These are phyloP conservation scores for Ophiocordyceps camponoti-floridani DNA, from an alignment of 2,329 filamentous ascomycete species.

Conservation along the genomic window DNA sequence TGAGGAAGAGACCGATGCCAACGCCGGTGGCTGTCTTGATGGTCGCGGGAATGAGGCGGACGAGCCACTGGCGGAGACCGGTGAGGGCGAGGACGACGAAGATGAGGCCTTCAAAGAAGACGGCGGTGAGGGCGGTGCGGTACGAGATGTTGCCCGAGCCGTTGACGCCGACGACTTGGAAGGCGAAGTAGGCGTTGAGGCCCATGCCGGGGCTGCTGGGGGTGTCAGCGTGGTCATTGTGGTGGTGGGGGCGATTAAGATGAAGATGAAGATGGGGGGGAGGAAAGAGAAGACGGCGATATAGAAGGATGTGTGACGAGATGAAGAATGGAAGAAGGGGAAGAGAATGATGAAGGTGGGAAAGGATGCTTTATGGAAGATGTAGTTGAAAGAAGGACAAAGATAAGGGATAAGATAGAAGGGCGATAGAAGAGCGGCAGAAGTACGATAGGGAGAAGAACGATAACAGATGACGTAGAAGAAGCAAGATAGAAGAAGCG, in stretches of 20 bases:
- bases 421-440: no score
- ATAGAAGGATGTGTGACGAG: conserved; percentile 46
- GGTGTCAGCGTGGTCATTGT: conserved; percentile 16
- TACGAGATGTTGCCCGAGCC: conserved; percentile 60
- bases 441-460: no score
- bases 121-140: conserved; percentile 60
- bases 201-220: conserved; percentile 31
- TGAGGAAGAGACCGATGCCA: conserved; percentile 71
- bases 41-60: conserved; percentile 61
- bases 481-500: no score
- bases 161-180: conserved; percentile 55
- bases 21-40: conserved; percentile 79
- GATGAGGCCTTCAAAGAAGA: conserved; percentile 76
- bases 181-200: conserved; percentile 76
- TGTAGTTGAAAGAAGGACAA: no score
- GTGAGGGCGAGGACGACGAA: conserved; percentile 66
- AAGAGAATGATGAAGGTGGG: conserved; percentile 66
- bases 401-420: no score
- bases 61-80: conserved; percentile 76
- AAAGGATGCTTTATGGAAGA: conserved; percentile 15
- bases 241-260: conserved; percentile 17
- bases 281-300: neutral
- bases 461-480: no score
- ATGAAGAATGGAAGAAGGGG: conserved; percentile 60
- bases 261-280: conserved; percentile 15